Evolutionary conservation across 1,284 basidiomycete species (phyloP).

Genomic region (Ceratobasidium sp.): DNA sequence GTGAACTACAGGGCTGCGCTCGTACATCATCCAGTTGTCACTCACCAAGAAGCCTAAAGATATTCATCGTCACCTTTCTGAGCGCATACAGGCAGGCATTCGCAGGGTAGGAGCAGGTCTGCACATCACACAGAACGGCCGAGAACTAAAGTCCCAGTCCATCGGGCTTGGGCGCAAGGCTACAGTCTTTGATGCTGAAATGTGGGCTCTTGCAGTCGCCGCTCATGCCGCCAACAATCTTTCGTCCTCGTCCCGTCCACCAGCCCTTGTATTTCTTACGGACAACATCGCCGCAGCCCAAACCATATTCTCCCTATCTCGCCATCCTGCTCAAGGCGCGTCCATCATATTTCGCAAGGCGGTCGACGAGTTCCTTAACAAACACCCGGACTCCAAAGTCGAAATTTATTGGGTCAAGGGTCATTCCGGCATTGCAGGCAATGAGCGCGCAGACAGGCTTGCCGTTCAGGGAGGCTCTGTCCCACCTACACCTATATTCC

Average conservation of each 20-base stretch:
- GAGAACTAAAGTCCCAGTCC: not conserved
- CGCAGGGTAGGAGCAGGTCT: not conserved
- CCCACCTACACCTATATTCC: not conserved
- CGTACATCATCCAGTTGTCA: not conserved
- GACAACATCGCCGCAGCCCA: slow-evolving; percentile 20
- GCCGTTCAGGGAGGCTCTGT: slow-evolving; percentile 7
- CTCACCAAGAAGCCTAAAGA: slow-evolving; percentile 43
- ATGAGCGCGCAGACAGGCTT: slow-evolving; percentile 46
- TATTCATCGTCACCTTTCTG: slow-evolving; percentile 34
- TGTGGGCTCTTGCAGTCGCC: not conserved
- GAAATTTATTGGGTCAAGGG: slow-evolving; percentile 52
- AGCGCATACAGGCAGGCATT: not conserved
- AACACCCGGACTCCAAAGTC: not conserved
- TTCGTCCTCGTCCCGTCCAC: not conserved
- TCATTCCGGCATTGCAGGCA: slow-evolving; percentile 49
- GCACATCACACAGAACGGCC: not conserved
- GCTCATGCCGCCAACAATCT: not conserved
- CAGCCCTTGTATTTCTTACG: not conserved
- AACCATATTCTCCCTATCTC: not conserved
- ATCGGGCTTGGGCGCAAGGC: not conserved
- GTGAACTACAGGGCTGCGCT: too few species aligned
- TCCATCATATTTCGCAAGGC: slow-evolving; percentile 12
- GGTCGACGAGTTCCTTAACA: not conserved
- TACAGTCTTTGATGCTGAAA: slow-evolving; percentile 10
- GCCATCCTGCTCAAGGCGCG: not conserved